A percentile compares a stretch with the other conserved stretches of the same genome.
phyloP scores from a whole-genome alignment of 2,329 filamentous ascomycete species.

The Colletotrichum phormii region DNA sequence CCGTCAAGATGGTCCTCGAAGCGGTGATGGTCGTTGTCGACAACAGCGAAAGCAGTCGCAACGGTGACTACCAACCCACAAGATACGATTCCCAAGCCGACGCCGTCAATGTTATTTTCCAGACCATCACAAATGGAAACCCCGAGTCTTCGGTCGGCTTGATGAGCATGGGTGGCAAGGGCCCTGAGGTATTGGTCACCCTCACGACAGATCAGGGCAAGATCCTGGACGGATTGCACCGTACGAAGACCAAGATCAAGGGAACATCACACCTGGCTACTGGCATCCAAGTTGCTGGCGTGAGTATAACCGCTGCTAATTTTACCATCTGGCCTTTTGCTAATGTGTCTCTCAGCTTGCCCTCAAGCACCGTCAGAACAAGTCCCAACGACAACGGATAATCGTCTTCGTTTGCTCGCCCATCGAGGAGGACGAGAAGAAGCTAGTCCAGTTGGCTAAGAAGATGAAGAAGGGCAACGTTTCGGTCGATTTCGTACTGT shows the following conservation, averaged over 20 bases:
- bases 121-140: conserved; percentile 93
- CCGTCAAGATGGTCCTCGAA: conserved; percentile 92
- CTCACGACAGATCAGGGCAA: conserved; percentile 96
- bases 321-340: conserved; percentile 17
- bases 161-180: conserved; percentile 98
- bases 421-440: conserved; percentile 89
- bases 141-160: conserved; percentile 96
- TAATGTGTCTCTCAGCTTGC: conserved; percentile 73
- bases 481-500: conserved; percentile 92
- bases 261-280: conserved; percentile 90
- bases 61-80: conserved; percentile 92
- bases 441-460: conserved; percentile 88
- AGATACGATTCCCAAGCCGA: conserved; percentile 97
- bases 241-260: conserved; percentile 90
- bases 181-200: conserved; percentile 96
- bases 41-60: conserved; percentile 98
- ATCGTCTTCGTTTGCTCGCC: conserved; percentile 97
- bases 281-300: conserved; percentile 93
- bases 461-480: conserved; percentile 99
- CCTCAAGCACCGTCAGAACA: conserved; percentile 97
- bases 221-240: conserved; percentile 90
- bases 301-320: conserved; percentile 61
- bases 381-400: conserved; percentile 95
- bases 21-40: conserved; percentile 99
- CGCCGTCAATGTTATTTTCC: conserved; percentile 94